These are phyloP conservation scores for Ustilago bromivora DNA, from an alignment of 1,284 basidiomycete genomes.

Conservation along the genomic window DNA sequence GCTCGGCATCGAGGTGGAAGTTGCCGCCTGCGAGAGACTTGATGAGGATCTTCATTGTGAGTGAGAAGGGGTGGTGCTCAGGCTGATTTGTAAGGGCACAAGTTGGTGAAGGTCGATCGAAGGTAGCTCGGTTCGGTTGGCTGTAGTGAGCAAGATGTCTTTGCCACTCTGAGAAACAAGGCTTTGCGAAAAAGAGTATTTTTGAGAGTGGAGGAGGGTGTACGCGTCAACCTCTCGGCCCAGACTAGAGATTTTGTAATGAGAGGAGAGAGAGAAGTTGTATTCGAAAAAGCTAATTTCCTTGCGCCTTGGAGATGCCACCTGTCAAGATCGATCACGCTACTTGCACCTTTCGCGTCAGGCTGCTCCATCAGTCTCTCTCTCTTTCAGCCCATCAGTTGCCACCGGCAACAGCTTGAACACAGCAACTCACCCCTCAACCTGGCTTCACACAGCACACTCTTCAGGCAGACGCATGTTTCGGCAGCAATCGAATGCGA, in stretches of 20 bases:
- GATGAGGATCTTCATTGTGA: slow-evolving; percentile 67
- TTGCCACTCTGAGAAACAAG: background rate
- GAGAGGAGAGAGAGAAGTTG: background rate
- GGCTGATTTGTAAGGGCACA: no score
- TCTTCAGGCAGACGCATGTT: background rate
- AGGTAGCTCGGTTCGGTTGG: no score
- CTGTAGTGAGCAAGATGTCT: no score
- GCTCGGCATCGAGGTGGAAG: slow-evolving; percentile 67
- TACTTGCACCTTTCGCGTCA: background rate
- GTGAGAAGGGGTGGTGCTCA: background rate
- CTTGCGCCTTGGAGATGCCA: background rate
- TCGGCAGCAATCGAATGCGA: background rate
- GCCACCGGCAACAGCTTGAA: background rate
- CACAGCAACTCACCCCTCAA: background rate
- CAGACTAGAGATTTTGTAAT: background rate
- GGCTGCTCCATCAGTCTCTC: no score
- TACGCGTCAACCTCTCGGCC: slow-evolving; percentile 1
- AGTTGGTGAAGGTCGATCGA: no score
- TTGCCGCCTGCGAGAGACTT: slow-evolving; percentile 68
- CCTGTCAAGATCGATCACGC: slow-evolving; percentile 7
- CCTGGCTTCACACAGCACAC: background rate
- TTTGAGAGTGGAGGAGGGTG: background rate
- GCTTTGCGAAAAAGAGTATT: background rate
- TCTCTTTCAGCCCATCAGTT: no score
- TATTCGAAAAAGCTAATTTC: background rate